Conservation (phyloP, 2,329 filamentous ascomycete genomes). For the Aspergillus amoenus region DNA sequence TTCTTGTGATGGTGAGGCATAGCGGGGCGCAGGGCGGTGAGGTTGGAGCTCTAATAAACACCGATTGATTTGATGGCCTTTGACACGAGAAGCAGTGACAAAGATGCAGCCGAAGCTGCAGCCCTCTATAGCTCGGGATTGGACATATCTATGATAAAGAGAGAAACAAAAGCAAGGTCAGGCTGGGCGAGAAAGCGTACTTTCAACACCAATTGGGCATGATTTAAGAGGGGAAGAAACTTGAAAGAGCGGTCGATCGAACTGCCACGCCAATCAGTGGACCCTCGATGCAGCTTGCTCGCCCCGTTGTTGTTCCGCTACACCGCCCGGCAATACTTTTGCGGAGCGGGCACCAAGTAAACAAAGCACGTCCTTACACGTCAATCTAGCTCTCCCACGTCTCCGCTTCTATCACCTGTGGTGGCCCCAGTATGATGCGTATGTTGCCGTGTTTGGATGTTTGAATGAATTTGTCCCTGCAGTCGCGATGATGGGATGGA, state of each 20-base stretch:
- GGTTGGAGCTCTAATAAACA: conserved; percentile 23
- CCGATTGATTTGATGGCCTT: conserved; percentile 27
- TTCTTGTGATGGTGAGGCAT: conserved; percentile 49
- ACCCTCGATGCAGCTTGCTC: background rate
- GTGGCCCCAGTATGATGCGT: conserved; percentile 18
- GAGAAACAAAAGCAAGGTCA: conserved; percentile 3
- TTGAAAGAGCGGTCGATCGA: conserved; percentile 20
- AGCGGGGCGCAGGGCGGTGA: conserved; percentile 37
- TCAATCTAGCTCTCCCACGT: conserved; percentile 19
- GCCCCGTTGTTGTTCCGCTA: conserved; percentile 24
- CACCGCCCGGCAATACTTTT: conserved; percentile 20
- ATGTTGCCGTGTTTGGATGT: conserved; percentile 13
- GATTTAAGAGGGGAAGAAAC: conserved; percentile 2
- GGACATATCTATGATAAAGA: conserved; percentile 26
- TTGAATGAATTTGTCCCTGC: conserved; percentile 14
- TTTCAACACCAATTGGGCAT: conserved; percentile 10
- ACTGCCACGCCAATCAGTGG: conserved; percentile 1
- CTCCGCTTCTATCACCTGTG: conserved; percentile 16
- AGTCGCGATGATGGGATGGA: conserved; percentile 36
- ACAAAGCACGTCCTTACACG: conserved; percentile 34
- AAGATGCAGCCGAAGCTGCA: conserved; percentile 46
- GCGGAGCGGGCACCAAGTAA: conserved; percentile 23
- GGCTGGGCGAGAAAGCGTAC: conserved; percentile 8
- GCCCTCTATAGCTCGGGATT: conserved; percentile 35
- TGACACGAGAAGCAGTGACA: conserved; percentile 31